Base-by-base conservation (phyloP, 2,329 filamentous ascomycete species). In the Penicillium crustosum region DNA sequence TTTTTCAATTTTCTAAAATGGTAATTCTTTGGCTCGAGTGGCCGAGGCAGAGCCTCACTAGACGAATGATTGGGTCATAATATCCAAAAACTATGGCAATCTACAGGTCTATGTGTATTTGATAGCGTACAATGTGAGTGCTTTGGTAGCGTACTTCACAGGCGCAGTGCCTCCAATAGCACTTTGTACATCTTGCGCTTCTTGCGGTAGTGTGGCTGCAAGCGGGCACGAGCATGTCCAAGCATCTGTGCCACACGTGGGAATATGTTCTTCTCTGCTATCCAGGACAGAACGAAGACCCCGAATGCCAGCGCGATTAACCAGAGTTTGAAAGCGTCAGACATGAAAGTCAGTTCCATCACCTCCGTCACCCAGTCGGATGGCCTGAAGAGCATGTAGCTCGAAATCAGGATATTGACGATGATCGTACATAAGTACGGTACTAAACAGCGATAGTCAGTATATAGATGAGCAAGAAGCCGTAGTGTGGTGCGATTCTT, bases 131-230 rank as follows among this genome's bases (percentile, higher is more conserved):
- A 57, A 35, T 50, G n/a, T 21, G 35, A 42, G 27, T 43, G 23
- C 42, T 29, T 41, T 42, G 10, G 48, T 21, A 19, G 35, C 33
- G n/a, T 29, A 36, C n/a, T 41, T 63, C 47, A 64, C 35, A 60
- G 15, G 9, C 63, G 76, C 83, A 88, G 89, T 55, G 84, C 79
- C 70, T 94, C 89, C 49, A 82, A 71, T 31, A 97, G 87, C 21
- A 91, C 67, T 78, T 97, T 97, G 72, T 97, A 97, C 77, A 87
- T 81, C 76, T 96, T 96, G 63, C 92, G 84, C 76, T 89, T 86
- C 79, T 97, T 97, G 43, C 79, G 77, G 70, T 80, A 81, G 49
- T 83, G 72, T 74, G 65, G 83, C 76, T 72, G 77, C 48, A 91
- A 54, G n/a, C 73, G 76, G 50, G 82, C 76, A 69, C 86, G 89